A percentile compares a stretch with the other conserved stretches of the same genome.
Conservation (phyloP, 2,329 filamentous ascomycete species). For the Ceratocystiopsis minuta region DNA sequence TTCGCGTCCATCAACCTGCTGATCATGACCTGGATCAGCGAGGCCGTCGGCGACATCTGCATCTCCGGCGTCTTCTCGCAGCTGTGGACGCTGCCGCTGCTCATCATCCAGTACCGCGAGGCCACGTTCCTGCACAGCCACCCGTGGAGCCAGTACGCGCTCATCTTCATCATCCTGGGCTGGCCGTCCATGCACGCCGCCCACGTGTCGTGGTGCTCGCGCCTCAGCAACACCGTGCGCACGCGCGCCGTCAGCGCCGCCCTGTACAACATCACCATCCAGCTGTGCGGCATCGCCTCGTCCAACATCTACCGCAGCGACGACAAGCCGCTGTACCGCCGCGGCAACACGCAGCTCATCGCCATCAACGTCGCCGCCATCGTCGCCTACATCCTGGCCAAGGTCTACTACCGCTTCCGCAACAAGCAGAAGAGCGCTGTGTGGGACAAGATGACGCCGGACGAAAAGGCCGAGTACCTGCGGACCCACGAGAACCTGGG, state of each 20-base stretch:
- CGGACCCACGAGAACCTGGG: constrained; percentile 23
- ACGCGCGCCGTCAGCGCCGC: constrained; percentile 43
- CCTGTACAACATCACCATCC: constrained; percentile 39
- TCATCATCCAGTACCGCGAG: constrained; percentile 22
- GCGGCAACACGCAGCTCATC: constrained; percentile 23
- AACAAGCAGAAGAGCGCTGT: constrained; percentile 27
- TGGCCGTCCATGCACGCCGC: constrained; percentile 27
- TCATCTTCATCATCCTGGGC: constrained; percentile 25
- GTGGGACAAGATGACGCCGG: constrained; percentile 30
- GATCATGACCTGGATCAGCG: constrained; percentile 28
- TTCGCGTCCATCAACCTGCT: constrained; percentile 22
- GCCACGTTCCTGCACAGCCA: constrained; percentile 1
- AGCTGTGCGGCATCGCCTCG: constrained; percentile 23
- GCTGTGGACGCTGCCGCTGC: constrained; percentile 32
- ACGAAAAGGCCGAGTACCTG: constrained; percentile 32
- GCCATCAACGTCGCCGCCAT: constrained; percentile 20
- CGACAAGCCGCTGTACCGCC: constrained; percentile 29
- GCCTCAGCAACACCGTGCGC: constrained; percentile 43
- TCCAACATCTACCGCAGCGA: constrained; percentile 21
- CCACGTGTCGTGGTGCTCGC: constrained; percentile 38
- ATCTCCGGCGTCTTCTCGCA: constrained; percentile 23
- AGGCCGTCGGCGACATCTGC: constrained; percentile 9
- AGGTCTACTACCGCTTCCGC: constrained; percentile 28
- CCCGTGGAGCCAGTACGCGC: constrained; percentile 28
- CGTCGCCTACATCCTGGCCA: constrained; percentile 13